Evolutionary conservation across 805 yeast genomes (phyloP).

Genomic region (Zygotorulaspora danielsina): DNA sequence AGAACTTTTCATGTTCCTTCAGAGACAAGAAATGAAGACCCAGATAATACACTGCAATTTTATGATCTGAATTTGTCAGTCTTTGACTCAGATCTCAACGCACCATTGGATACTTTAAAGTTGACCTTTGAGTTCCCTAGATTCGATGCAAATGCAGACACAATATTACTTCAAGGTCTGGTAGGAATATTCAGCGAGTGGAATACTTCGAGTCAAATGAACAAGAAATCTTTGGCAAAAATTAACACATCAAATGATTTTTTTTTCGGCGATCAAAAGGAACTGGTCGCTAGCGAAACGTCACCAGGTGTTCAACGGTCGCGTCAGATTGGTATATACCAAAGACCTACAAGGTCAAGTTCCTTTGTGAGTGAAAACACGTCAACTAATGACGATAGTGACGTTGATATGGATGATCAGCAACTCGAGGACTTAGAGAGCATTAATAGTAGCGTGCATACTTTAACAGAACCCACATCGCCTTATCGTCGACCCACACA

Average conservation of each 20-base stretch:
- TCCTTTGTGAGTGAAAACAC: constrained; percentile 20
- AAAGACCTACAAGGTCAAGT: constrained; percentile 13
- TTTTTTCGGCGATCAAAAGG: constrained; percentile 1
- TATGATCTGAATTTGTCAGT: constrained; percentile 23
- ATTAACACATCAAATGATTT: constrained; percentile 1
- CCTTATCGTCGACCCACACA: constrained; percentile 10
- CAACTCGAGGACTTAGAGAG: constrained; percentile 26
- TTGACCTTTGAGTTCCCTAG: constrained; percentile 12
- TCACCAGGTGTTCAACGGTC: constrained; percentile 2
- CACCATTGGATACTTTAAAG: constrained; percentile 11
- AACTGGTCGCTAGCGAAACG: not conserved
- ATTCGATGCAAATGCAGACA: constrained; percentile 10
- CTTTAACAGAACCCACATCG: constrained; percentile 15
- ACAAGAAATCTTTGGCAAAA: constrained; percentile 5
- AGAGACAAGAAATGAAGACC: not conserved
- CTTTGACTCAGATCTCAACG: constrained; percentile 24
- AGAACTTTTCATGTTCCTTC: constrained; percentile 55
- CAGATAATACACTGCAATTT: constrained; percentile 9
- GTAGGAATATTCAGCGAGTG: constrained; percentile 28
- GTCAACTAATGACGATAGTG: constrained; percentile 22
- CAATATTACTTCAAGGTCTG: constrained; percentile 16
- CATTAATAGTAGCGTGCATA: constrained; percentile 27
- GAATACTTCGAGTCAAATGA: constrained; percentile 17
- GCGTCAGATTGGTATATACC: constrained; percentile 7
- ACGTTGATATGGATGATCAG: constrained; percentile 26